Percentiles rank a stretch among this genome's conserved stretches.
phyloP scores from a whole-genome alignment of 2,329 filamentous ascomycete species.

The Aspergillus glaucus region DNA sequence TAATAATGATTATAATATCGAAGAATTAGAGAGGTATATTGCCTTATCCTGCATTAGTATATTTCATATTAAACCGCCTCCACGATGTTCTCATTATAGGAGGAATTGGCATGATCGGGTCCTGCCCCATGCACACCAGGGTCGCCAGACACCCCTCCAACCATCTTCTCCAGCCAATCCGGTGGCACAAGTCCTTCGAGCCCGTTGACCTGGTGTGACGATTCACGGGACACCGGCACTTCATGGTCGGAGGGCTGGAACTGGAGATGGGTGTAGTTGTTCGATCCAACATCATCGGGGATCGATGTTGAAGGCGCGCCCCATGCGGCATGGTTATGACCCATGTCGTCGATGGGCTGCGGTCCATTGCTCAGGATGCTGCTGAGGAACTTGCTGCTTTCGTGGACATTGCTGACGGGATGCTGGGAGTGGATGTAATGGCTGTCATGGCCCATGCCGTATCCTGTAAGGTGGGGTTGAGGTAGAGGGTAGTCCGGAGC shows the following conservation, averaged over 20 bases:
- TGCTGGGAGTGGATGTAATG: slow-evolving; percentile 29
- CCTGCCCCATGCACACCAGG: slow-evolving; percentile 29
- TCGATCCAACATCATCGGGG: slow-evolving; percentile 22
- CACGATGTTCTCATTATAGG: slow-evolving; percentile 23
- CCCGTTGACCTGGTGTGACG: slow-evolving; percentile 25
- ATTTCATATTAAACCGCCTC: slow-evolving; percentile 21
- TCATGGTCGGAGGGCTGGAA: slow-evolving; percentile 26
- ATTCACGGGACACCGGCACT: slow-evolving; percentile 25
- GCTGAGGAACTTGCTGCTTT: slow-evolving; percentile 27
- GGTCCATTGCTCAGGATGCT: slow-evolving; percentile 25
- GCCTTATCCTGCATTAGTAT: slow-evolving; percentile 7
- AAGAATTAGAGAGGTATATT: slow-evolving; percentile 15
- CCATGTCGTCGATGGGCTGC: slow-evolving; percentile 31
- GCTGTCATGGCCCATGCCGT: slow-evolving; percentile 24
- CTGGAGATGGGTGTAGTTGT: slow-evolving; percentile 28
- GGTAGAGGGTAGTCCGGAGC: slow-evolving; percentile 30
- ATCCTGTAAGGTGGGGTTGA: slow-evolving; percentile 23
- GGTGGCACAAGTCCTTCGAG: slow-evolving; percentile 29
- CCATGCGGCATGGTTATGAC: slow-evolving; percentile 26
- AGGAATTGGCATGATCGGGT: slow-evolving; percentile 24
- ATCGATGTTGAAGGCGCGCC: slow-evolving; percentile 23
- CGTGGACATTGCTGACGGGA: slow-evolving; percentile 23
- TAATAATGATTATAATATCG: slow-evolving; percentile 18
- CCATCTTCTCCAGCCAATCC: slow-evolving; percentile 34
- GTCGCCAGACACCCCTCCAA: slow-evolving; percentile 28